phyloP scores from a whole-genome alignment of 768 basidiomycete genomes.

The Auriculariales sp. region DNA sequence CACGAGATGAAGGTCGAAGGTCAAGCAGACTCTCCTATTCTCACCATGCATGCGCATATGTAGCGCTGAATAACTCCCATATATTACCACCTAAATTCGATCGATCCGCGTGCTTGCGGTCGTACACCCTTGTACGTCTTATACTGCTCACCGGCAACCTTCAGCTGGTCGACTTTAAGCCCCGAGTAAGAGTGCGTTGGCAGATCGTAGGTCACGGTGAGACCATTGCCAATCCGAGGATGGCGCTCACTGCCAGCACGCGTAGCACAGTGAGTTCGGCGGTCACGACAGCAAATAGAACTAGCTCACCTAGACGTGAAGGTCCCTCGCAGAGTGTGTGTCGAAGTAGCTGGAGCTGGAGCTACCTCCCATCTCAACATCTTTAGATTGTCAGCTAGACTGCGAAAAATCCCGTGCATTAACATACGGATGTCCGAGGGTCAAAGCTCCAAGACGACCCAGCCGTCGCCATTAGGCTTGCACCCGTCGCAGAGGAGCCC shows the following conservation, averaged over 20 bases:
- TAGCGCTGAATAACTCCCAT: too few relatives aligned
- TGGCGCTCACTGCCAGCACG: constrained; percentile 18
- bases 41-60: too few relatives aligned
- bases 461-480: constrained; percentile 51
- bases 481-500: constrained; percentile 56
- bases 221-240: constrained; percentile 57
- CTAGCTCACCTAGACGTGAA: constrained; percentile 48
- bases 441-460: constrained; percentile 76
- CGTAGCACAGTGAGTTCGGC: background rate
- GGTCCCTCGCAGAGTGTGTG: constrained; percentile 64
- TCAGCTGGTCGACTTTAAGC: constrained; percentile 75
- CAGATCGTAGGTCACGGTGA: constrained; percentile 60
- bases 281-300: background rate
- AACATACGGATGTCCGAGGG: constrained; percentile 40
- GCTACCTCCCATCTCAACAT: constrained; percentile 69
- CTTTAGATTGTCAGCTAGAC: constrained; percentile 20
- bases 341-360: constrained; percentile 43
- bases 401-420: background rate
- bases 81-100: constrained; percentile 43
- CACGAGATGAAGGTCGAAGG: too few relatives aligned
- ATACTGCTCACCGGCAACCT: constrained; percentile 62
- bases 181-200: constrained; percentile 60
- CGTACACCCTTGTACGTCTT: constrained; percentile 90
- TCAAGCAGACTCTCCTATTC: too few relatives aligned
- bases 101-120: constrained; percentile 44